Base-by-base conservation (phyloP, 768 basidiomycete genomes). In the Galerina sulciceps region DNA sequence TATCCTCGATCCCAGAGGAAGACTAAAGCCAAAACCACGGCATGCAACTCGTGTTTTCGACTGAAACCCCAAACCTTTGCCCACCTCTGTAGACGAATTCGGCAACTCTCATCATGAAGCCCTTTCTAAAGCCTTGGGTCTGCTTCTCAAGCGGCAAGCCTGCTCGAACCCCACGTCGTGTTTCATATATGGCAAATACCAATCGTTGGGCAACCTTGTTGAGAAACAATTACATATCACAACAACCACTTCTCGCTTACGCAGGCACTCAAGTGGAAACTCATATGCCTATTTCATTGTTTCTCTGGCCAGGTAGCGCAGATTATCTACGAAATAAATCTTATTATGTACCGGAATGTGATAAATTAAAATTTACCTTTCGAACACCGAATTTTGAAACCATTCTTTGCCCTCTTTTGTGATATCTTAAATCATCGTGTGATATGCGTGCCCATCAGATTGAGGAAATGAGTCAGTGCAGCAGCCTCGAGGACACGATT, bases 1-100 rank as follows among this genome's bases (percentile, higher is more conserved):
- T 72, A 35, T 69, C 64, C 34, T 55, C 67, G 17, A 72, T 72
- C 44, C 69, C 69, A 34, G 71, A 72, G 60, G 71, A 72, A 58
- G 69, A 69, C 58, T 70, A 65, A 37, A 59, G 40, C 31, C n/a
- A 36, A 41, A 36, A 18, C 38, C 49, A n/a, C n/a, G n/a, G 34
- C 58, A 35, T 42, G 26, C 47, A 20, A 53, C 38, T 58, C 52
- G 53, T 57, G 50, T 43, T 45, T 40, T 56, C 26, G 36, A 53
- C 55, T 43, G 44, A 22, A 63, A 59, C 26, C 15, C 52, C 52
- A 50, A 64, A 59, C 64, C 57, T 59, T 37, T 65, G 63, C 62
- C 63, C 61, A 57, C 53, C 49, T 47, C 52, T 58, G 51, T 55
- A 57, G 42, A 52, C 42, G 34, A 54, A 40, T 49, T 41, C 56